A percentile compares a stretch with the other conserved stretches of the same genome.
Conservation (phyloP, 2,329 filamentous ascomycete species). For the Pezicula carpinea region DNA sequence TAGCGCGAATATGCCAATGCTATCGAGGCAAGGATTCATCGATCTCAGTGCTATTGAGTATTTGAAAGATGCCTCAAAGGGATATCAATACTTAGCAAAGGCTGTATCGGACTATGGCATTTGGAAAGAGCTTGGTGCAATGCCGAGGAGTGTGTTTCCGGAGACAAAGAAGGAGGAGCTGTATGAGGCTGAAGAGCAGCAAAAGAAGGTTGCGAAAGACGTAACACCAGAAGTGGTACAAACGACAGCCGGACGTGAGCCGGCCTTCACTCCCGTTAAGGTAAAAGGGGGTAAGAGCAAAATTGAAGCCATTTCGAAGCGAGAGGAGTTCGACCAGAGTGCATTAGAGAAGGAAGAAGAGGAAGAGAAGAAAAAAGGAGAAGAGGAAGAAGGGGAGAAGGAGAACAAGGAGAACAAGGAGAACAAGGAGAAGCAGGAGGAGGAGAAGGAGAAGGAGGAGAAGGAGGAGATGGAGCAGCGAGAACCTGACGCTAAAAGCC, state of each 20-base stretch:
- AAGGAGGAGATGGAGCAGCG: too few relatives aligned
- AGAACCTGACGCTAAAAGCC: too few relatives aligned
- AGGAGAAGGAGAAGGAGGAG: too few relatives aligned
- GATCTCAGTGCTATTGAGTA: constrained; percentile 32
- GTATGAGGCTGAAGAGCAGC: background rate
- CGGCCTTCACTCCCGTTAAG: too few relatives aligned
- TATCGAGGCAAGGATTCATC: constrained; percentile 58
- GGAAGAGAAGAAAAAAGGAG: background rate
- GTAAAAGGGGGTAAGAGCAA: too few relatives aligned
- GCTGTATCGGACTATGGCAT: constrained; percentile 14
- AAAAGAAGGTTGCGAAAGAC: background rate
- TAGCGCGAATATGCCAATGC: constrained; percentile 35
- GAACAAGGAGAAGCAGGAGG: too few relatives aligned
- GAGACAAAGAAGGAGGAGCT: constrained; percentile 1
- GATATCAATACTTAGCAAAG: constrained; percentile 9
- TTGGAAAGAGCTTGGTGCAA: constrained; percentile 16
- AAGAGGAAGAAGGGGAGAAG: background rate
- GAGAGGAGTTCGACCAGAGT: too few relatives aligned
- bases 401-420: too few relatives aligned
- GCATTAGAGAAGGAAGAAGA: background rate
- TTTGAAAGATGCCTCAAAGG: constrained; percentile 14
- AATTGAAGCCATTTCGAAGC: too few relatives aligned
- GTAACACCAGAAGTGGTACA: background rate
- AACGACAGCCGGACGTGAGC: too few relatives aligned
- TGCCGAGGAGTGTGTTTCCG: constrained; percentile 17